Conservation (phyloP, 1,284 basidiomycete genomes). For the Sporisorium iseilematis-ciliati region DNA sequence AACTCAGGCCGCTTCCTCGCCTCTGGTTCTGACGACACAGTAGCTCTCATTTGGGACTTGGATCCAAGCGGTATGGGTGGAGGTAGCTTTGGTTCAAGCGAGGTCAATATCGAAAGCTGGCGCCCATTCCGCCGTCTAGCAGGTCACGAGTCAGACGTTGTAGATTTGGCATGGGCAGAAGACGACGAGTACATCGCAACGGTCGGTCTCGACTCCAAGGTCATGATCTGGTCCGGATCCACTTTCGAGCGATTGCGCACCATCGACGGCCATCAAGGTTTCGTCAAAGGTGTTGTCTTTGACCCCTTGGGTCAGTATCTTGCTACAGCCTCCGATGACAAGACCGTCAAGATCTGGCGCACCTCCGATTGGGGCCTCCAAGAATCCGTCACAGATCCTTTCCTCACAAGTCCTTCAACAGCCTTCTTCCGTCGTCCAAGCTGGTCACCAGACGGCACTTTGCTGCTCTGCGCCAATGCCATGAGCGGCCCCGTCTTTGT, state of each 20-base stretch:
- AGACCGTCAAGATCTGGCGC: slow-evolving; percentile 95
- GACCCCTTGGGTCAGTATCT: slow-evolving; percentile 97
- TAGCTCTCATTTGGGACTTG: slow-evolving; percentile 96
- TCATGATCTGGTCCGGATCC: slow-evolving; percentile 81
- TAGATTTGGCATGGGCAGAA: slow-evolving; percentile 95
- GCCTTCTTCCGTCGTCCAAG: slow-evolving; percentile 95
- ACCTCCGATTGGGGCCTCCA: slow-evolving; percentile 91
- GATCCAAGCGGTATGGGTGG: slow-evolving; percentile 72
- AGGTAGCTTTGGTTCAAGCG: slow-evolving; percentile 61
- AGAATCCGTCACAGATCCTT: slow-evolving; percentile 86
- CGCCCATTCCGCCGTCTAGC: slow-evolving; percentile 90
- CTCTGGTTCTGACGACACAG: slow-evolving; percentile 94
- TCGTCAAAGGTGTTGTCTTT: slow-evolving; percentile 98
- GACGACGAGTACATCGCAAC: slow-evolving; percentile 83
- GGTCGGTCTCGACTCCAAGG: slow-evolving; percentile 89
- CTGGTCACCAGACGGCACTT: slow-evolving; percentile 99
- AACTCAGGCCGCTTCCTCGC: slow-evolving; percentile 93
- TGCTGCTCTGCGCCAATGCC: slow-evolving; percentile 95
- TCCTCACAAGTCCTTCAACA: slow-evolving; percentile 90
- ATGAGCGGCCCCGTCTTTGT: slow-evolving; percentile 98
- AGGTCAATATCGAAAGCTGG: slow-evolving; percentile 85
- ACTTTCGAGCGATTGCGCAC: slow-evolving; percentile 75
- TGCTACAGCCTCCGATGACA: slow-evolving; percentile 84
- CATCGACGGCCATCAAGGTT: slow-evolving; percentile 90
- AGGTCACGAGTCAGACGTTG: slow-evolving; percentile 86